Evolutionary conservation across 768 basidiomycete species (phyloP).

Genomic region (Dioszegia aurantiaca): DNA sequence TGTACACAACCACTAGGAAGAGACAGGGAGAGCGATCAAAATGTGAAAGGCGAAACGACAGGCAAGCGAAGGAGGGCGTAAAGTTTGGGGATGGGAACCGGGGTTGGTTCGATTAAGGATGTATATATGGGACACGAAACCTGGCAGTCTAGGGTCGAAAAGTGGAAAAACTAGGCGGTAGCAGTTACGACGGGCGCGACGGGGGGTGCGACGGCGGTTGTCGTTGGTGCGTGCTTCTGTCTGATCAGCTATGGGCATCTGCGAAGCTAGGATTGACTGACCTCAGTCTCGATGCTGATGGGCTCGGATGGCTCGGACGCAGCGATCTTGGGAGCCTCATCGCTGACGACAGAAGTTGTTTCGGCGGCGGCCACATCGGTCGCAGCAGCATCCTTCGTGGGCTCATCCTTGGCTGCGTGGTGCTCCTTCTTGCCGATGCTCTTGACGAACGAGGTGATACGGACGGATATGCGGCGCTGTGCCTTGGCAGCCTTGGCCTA

Average conservation of each 20-base stretch:
- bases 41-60: constrained; percentile 10
- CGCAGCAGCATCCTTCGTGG: constrained; percentile 45
- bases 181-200: constrained; percentile 68
- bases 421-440: constrained; percentile 45
- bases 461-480: constrained; percentile 76
- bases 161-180: constrained; percentile 60
- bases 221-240: constrained; percentile 17
- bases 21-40: constrained; percentile 3
- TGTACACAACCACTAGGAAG: constrained; percentile 3
- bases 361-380: constrained; percentile 55
- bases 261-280: constrained; percentile 21
- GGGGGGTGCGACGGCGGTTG: constrained; percentile 30
- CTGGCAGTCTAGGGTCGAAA: background rate
- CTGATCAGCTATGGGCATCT: constrained; percentile 32
- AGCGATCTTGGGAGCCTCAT: constrained; percentile 8
- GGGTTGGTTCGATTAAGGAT: constrained; percentile 13
- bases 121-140: constrained; percentile 8
- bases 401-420: constrained; percentile 31
- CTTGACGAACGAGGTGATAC: constrained; percentile 81
- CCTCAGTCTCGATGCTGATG: constrained; percentile 80
- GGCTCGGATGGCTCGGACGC: constrained; percentile 76
- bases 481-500: constrained; percentile 60
- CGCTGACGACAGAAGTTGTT: constrained; percentile 10
- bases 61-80: background rate
- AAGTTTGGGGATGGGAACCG: background rate